Evolutionary conservation across 345 rosid genomes (phyloP).

Genomic region (Eucalyptus tenuipes): DNA sequence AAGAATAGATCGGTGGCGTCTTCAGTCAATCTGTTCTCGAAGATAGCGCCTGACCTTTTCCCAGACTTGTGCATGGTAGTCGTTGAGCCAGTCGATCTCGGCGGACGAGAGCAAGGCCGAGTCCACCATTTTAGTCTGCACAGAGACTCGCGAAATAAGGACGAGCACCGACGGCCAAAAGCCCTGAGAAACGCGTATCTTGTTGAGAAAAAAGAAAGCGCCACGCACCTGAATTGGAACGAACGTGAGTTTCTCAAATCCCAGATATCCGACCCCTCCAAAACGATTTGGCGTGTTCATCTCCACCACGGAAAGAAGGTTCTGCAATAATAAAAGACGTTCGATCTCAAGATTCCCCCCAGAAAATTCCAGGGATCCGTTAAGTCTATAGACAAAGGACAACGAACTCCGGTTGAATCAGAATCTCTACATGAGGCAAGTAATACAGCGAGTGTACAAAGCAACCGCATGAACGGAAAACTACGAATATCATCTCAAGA

Average conservation of each 20-base stretch:
- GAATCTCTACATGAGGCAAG: neutral
- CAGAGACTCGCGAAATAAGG: neutral
- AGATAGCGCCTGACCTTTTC: constrained; percentile 44
- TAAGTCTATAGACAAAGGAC: neutral
- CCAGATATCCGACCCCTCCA: constrained; percentile 71
- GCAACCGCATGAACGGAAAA: neutral
- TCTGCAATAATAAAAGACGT: constrained; percentile 16
- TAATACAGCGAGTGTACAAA: neutral
- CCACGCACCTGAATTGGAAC: constrained; percentile 73
- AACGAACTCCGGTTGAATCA: neutral
- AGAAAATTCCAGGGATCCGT: neutral
- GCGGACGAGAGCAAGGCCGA: constrained; percentile 39
- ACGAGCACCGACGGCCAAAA: neutral
- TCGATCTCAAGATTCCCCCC: neutral
- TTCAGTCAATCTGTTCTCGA: neutral
- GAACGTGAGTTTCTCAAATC: constrained; percentile 83
- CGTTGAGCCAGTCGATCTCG: constrained; percentile 75
- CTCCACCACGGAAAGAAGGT: constrained; percentile 67
- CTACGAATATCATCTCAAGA: neutral
- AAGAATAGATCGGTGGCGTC: neutral
- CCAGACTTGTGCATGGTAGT: constrained; percentile 85
- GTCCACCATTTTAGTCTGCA: constrained; percentile 71
- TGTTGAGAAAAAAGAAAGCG: neutral
- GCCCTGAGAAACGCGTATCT: neutral
- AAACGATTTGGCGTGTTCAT: constrained; percentile 64